Base-by-base conservation (phyloP, 768 basidiomycete species). In the Suillus tomentosus region DNA sequence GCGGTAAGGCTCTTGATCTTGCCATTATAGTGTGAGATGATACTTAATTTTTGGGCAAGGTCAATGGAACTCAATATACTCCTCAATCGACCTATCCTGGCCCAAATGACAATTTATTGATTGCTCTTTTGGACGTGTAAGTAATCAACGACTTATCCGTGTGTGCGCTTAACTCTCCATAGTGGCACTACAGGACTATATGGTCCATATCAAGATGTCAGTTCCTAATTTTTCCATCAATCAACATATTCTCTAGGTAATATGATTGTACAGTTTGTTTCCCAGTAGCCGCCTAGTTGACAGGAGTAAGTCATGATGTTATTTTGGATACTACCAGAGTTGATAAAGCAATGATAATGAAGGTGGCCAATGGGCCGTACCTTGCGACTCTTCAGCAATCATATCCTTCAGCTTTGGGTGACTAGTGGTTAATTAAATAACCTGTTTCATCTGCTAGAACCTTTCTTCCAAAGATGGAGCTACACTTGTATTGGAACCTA, bases 121-220 rank as follows among this genome's bases (percentile, higher is more conserved):
- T 93, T 27, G 90, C 90, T 2, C 76, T 94, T 61, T 79, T 94
- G 62, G 92, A 94, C 70, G 79, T 90, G 92, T 92, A 65, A 65
- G 87, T 79, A 10, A 0, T 10, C 45, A 7, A 57, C 10, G 1
- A 66, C n/a, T 22, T 24, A 54, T 51, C 60, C 56, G 31, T 60
- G 62, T 47, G 62, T 24, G 24, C 17, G 17, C 56, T 19, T 17
- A 54, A 22, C 42, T 72, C 43, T 73, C 17, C 34, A 37, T 64
- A 93, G 91, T 47, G 91, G 91, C 34, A 82, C 89, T 5, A 69
- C 83, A 43, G 91, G 91, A 3, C 80, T 94, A 37, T 90, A 85
- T 68, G 91, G 91, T 4, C 89, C 91, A n/a, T 88, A 84, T 70
- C 85, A 87, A 74, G 91, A 92, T 73, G 91, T 91, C 69, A 57